phyloP scores from a whole-genome alignment of 192 early-diverging fungal genomes.

The Chytriomyces hyalinus region DNA sequence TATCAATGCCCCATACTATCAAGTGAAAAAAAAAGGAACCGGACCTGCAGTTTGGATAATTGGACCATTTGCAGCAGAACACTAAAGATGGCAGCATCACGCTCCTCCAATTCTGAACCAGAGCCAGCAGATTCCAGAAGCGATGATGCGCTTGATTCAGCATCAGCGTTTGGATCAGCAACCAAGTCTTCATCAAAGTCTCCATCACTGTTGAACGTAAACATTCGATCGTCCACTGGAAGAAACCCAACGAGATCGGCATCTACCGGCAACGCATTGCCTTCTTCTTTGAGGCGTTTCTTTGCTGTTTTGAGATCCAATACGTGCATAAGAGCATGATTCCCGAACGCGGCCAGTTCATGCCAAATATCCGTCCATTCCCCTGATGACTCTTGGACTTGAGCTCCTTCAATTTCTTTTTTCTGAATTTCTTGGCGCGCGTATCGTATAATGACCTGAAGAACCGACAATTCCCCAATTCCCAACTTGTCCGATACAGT shows the following conservation, averaged over 20 bases:
- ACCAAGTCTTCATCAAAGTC: constrained; percentile 13
- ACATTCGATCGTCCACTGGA: not conserved
- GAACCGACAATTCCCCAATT: not conserved
- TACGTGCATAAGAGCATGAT: not conserved
- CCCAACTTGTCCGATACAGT: not conserved
- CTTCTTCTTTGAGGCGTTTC: not conserved
- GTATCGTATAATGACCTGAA: not conserved
- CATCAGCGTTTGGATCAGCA: not conserved
- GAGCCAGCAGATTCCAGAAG: no score
- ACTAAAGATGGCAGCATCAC: no score
- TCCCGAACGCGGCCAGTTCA: not conserved
- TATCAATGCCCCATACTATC: no score
- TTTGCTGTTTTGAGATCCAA: not conserved
- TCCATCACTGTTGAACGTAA: constrained; percentile 2
- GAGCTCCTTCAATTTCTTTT: no score
- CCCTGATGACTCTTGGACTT: no score
- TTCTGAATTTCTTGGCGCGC: not conserved
- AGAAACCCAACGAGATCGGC: constrained; percentile 2
- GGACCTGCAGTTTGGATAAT: no score
- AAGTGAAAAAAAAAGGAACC: no score
- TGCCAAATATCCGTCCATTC: not conserved
- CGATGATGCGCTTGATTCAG: no score
- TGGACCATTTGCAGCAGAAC: no score
- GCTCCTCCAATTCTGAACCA: no score
- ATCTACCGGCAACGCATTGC: not conserved